Evolutionary conservation across 345 rosid genomes (phyloP), one percentile per base, ranked within the genome.

Genomic region (Schrenkiella parvula): DNA sequence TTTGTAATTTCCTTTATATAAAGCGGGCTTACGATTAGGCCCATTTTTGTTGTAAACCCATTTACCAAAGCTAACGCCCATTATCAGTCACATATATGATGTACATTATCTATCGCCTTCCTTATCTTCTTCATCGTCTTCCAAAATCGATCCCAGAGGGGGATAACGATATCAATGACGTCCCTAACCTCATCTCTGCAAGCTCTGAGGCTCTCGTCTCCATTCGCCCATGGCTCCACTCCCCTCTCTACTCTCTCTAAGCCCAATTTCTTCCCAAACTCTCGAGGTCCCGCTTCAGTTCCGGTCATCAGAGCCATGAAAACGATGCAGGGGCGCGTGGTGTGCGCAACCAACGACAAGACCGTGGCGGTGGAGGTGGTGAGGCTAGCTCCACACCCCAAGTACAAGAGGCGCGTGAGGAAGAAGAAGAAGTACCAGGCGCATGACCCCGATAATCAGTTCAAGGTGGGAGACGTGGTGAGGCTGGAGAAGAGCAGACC

Each of bases 401-500:
- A 90, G 86, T 93, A 93, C 88, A 85, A 84, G 83, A 87, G 93
- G 44, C 84, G 93, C 58, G 85, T 93, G 5, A 80, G 93, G 80
- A 88, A 64, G 85, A 92, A 90, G 98, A 88, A 87, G 88, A 90
- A 86, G 90, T 87, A 68, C 84, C 97, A 89, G 68, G 98, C 88
- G 41, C 98, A 93, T 77, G 98, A 93, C 91, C 92, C 87, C 1
- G 93, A 86, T 2, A 90, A 89, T 80, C 76, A 71, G 68, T 90
- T 90, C 81, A 48, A 87, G 76, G 87, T 93, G 39, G 98, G 96
- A 7, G 98, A 93, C 62, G 8, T 73, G 1, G 97, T 90, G 48
- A 85, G 80, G 83, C 93, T 93, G 52, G 85, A 86, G 56, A 81
- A 78, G 78, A 65, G 93, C 78, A 84, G 82, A 31, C 96, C 98